Evolutionary conservation across 1,139 yeast species (phyloP).

Genomic region (Torulaspora globosa): DNA sequence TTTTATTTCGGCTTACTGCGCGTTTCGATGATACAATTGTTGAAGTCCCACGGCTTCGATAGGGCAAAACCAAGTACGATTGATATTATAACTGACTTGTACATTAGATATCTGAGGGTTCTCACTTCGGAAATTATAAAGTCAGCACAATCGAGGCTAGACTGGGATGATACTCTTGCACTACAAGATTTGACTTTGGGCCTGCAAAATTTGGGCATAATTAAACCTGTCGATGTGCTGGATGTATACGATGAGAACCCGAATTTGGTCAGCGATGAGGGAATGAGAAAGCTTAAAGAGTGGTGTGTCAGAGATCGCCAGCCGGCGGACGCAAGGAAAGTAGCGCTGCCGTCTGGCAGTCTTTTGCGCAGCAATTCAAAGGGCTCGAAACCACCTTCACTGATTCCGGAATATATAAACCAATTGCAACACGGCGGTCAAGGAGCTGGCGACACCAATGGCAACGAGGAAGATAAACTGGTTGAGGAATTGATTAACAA

Average conservation of each 20-base stretch:
- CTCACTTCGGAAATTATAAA: conserved; percentile 43
- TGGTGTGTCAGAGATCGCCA: conserved; percentile 47
- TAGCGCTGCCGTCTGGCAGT: conserved; percentile 39
- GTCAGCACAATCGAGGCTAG: conserved; percentile 40
- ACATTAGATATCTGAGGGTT: conserved; percentile 51
- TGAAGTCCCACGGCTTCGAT: conserved; percentile 71
- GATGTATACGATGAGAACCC: conserved; percentile 43
- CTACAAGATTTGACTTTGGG: conserved; percentile 61
- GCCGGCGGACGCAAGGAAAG: conserved; percentile 41
- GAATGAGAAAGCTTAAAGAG: conserved; percentile 43
- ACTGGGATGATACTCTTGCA: conserved; percentile 43
- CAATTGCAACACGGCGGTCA: conserved; percentile 22
- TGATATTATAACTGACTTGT: conserved; percentile 59
- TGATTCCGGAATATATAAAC: conserved; percentile 37
- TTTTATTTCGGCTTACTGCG: conserved; percentile 60
- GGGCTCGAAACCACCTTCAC: conserved; percentile 24
- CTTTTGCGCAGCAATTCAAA: conserved; percentile 20
- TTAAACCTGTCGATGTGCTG: conserved; percentile 45
- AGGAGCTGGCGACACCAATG: conserved; percentile 16
- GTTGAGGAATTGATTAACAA: conserved; percentile 32
- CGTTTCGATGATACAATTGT: conserved; percentile 60
- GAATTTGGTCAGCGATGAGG: conserved; percentile 39
- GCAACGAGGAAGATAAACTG: conserved; percentile 22
- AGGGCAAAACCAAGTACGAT: conserved; percentile 59
- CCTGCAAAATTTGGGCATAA: conserved; percentile 50